phyloP scores from a whole-genome alignment of 768 basidiomycete species.

The Kwoniella sp. region DNA sequence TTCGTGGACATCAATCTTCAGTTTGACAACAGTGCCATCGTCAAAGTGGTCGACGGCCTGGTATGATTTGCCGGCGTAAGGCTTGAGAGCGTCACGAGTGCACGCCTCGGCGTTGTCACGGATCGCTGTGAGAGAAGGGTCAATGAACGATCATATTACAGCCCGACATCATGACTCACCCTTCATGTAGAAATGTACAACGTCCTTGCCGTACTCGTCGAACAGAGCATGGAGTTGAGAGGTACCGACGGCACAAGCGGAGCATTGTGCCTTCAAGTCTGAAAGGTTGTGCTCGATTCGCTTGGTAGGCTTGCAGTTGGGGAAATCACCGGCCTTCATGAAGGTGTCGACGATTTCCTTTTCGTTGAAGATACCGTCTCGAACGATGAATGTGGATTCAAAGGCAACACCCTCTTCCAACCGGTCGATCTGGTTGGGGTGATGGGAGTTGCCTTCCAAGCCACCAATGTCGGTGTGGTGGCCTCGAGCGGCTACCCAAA shows the following conservation, averaged over 20 bases:
- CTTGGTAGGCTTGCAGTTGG: slow-evolving; percentile 38
- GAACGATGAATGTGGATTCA: slow-evolving; percentile 28
- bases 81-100: slow-evolving; percentile 73
- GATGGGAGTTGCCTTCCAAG: slow-evolving; percentile 57
- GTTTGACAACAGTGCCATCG: slow-evolving; percentile 55
- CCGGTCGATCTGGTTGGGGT: slow-evolving; percentile 36
- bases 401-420: slow-evolving; percentile 28
- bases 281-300: slow-evolving; percentile 41
- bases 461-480: slow-evolving; percentile 76
- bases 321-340: slow-evolving; percentile 39
- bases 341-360: slow-evolving; percentile 40
- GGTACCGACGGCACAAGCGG: slow-evolving; percentile 36
- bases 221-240: slow-evolving; percentile 39
- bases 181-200: slow-evolving; percentile 43
- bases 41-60: slow-evolving; percentile 71
- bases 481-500: slow-evolving; percentile 75
- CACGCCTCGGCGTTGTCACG: slow-evolving; percentile 82
- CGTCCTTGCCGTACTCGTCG: slow-evolving; percentile 39
- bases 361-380: slow-evolving; percentile 41
- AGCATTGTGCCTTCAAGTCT: slow-evolving; percentile 43
- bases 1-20: slow-evolving; percentile 74
- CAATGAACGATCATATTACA: background rate
- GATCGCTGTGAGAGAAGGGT: slow-evolving; percentile 58
- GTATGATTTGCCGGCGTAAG: slow-evolving; percentile 61
- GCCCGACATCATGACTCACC: background rate